phyloP scores from a whole-genome alignment of 495 filamentous ascomycete species.

The Neurospora sp. region DNA sequence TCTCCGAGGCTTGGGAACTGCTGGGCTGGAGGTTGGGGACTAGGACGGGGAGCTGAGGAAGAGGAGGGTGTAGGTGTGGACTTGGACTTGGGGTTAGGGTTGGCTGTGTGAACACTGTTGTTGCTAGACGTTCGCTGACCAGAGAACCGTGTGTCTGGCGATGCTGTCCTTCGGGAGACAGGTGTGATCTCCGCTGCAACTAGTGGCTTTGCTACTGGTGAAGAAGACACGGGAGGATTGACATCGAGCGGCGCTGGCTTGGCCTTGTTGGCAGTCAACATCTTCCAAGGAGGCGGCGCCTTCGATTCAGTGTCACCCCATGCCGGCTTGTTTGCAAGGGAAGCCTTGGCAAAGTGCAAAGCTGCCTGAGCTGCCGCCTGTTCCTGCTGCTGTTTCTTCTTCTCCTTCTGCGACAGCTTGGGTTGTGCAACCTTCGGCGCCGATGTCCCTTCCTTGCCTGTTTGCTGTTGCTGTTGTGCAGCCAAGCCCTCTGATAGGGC shows the following conservation, averaged over 20 bases:
- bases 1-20: neutral
- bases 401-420: slow-evolving; percentile 82
- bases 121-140: slow-evolving; percentile 31
- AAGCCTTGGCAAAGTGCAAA: slow-evolving; percentile 4
- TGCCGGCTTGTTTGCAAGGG: slow-evolving; percentile 15
- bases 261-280: slow-evolving; percentile 27
- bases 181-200: slow-evolving; percentile 22
- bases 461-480: slow-evolving; percentile 25
- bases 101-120: neutral
- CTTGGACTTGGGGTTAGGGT: slow-evolving; percentile 1
- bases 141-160: slow-evolving; percentile 45
- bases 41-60: slow-evolving; percentile 4
- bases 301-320: slow-evolving; percentile 25
- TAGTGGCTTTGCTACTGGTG: slow-evolving; percentile 31
- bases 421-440: slow-evolving; percentile 23
- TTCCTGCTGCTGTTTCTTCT: slow-evolving; percentile 71
- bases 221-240: slow-evolving; percentile 37
- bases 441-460: slow-evolving; percentile 21
- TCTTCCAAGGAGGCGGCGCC: slow-evolving; percentile 62
- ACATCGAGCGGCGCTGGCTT: slow-evolving; percentile 9
- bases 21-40: slow-evolving; percentile 1
- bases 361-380: slow-evolving; percentile 36
- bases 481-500: slow-evolving; percentile 65
- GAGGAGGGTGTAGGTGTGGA: slow-evolving; percentile 3
- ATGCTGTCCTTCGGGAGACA: slow-evolving; percentile 36